These are phyloP conservation scores for Tetracentron sinense DNA, from an alignment of 164 flowering plant species.

Conservation along the genomic window DNA sequence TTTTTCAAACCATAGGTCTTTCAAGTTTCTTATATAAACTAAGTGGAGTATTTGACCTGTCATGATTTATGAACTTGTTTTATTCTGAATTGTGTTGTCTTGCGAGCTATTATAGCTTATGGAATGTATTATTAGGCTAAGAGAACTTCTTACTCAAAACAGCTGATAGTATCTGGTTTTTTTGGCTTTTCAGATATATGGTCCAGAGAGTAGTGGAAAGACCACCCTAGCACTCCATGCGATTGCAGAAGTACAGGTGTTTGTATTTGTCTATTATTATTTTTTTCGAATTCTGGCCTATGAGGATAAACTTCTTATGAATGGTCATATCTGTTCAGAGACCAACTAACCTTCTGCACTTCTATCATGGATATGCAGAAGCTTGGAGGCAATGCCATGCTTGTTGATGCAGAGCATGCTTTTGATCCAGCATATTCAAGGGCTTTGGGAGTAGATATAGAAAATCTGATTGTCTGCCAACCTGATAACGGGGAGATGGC, in stretches of 20 bases:
- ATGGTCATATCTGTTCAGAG: constrained; percentile 6
- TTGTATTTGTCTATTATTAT: background rate
- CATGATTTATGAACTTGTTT: background rate
- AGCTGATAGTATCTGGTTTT: background rate
- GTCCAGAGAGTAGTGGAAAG: constrained; percentile 99
- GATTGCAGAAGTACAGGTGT: constrained; percentile 98
- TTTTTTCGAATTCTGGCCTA: constrained; percentile 1
- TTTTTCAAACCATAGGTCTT: background rate
- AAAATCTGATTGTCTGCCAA: constrained; percentile 93
- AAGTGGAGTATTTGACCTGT: background rate
- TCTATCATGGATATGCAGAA: constrained; percentile 45
- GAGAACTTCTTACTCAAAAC: background rate
- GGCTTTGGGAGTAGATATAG: constrained; percentile 92
- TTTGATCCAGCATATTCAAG: constrained; percentile 97
- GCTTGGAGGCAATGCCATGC: constrained; percentile 97
- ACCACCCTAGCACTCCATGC: constrained; percentile 98
- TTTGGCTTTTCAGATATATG: constrained; percentile 61
- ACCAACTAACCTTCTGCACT: constrained; percentile 19
- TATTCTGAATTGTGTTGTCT: background rate
- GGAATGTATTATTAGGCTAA: background rate
- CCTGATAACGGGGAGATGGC: constrained; percentile 99
- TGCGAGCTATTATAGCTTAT: background rate
- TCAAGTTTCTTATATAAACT: background rate
- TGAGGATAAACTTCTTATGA: background rate
- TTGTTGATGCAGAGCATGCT: constrained; percentile 99